Conservation (phyloP, 768 basidiomycete species). For the Amylocystis lapponica region DNA sequence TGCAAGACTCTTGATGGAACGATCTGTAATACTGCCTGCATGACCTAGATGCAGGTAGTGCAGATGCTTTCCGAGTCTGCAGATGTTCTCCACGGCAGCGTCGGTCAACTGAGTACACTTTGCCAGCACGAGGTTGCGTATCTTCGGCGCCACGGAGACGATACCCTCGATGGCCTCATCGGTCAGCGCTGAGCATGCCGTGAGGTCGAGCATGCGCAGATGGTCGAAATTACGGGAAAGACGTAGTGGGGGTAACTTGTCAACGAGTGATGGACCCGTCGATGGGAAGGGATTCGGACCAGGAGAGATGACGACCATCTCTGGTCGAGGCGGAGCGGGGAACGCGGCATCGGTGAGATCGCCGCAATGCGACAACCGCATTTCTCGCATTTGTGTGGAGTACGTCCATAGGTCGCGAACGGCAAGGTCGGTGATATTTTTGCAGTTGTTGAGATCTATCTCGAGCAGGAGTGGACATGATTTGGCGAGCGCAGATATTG, state of each 20-base stretch:
- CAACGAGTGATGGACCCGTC: slow-evolving; percentile 22
- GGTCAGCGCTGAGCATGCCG: slow-evolving; percentile 70
- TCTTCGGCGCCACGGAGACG: slow-evolving; percentile 39
- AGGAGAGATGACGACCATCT: slow-evolving; percentile 39
- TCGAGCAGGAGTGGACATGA: slow-evolving; percentile 86
- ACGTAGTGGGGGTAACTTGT: slow-evolving; percentile 61
- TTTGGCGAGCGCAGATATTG: slow-evolving; percentile 71
- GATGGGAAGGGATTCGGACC: slow-evolving; percentile 30
- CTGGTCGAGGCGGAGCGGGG: slow-evolving; percentile 57
- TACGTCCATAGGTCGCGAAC: slow-evolving; percentile 82
- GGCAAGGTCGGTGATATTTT: slow-evolving; percentile 66
- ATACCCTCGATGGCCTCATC: slow-evolving; percentile 80
- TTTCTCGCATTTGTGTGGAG: slow-evolving; percentile 82
- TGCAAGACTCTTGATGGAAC: slow-evolving; percentile 77
- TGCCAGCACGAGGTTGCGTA: slow-evolving; percentile 48
- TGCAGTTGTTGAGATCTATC: slow-evolving; percentile 87
- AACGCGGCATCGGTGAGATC: slow-evolving; percentile 82
- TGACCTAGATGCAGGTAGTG: slow-evolving; percentile 97
- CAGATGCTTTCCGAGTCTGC: slow-evolving; percentile 82
- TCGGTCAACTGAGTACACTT: slow-evolving; percentile 78
- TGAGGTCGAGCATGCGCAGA: slow-evolving; percentile 89
- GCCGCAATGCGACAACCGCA: slow-evolving; percentile 76
- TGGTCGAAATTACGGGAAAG: slow-evolving; percentile 68
- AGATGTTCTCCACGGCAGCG: slow-evolving; percentile 75
- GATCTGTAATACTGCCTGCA: slow-evolving; percentile 84